Evolutionary conservation across 768 basidiomycete genomes (phyloP).

Genomic region (Mycena leptocephala): DNA sequence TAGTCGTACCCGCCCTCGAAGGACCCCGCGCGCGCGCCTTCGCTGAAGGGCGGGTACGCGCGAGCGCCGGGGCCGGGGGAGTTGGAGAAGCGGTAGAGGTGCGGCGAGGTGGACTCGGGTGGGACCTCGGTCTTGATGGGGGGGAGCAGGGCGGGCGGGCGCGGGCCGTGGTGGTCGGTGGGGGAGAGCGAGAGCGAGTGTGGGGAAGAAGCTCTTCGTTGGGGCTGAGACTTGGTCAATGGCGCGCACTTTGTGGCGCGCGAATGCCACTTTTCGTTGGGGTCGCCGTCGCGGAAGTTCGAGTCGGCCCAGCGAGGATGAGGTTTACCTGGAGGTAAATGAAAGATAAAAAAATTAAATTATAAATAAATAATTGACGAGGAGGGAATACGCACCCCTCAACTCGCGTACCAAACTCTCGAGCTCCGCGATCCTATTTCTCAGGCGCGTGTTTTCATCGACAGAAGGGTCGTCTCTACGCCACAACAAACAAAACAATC

Average conservation of each 20-base stretch:
- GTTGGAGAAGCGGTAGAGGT: constrained; percentile 81
- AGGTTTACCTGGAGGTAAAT: constrained; percentile 74
- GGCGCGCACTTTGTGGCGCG: constrained; percentile 80
- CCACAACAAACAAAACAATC: background rate
- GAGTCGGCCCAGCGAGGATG: constrained; percentile 91
- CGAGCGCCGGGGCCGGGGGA: constrained; percentile 56
- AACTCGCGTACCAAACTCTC: constrained; percentile 94
- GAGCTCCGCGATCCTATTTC: constrained; percentile 92
- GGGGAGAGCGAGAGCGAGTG: constrained; percentile 38
- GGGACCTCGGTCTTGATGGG: constrained; percentile 81
- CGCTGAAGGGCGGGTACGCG: constrained; percentile 42
- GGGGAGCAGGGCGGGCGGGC: constrained; percentile 30
- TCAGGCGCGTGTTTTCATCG: constrained; percentile 90
- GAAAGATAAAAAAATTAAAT: background rate
- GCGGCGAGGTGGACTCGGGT: constrained; percentile 61
- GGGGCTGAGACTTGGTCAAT: constrained; percentile 56
- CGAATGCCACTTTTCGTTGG: constrained; percentile 90
- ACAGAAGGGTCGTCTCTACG: constrained; percentile 87
- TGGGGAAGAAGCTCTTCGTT: constrained; percentile 56
- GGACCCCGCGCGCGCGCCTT: background rate
- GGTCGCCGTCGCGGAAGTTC: constrained; percentile 85
- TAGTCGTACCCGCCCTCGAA: no score
- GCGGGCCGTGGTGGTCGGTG: constrained; percentile 55
- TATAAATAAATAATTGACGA: background rate
- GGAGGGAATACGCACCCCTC: constrained; percentile 65